Evolutionary conservation across 305 asterid species (phyloP).

Genomic region (Galium porrigens): DNA sequence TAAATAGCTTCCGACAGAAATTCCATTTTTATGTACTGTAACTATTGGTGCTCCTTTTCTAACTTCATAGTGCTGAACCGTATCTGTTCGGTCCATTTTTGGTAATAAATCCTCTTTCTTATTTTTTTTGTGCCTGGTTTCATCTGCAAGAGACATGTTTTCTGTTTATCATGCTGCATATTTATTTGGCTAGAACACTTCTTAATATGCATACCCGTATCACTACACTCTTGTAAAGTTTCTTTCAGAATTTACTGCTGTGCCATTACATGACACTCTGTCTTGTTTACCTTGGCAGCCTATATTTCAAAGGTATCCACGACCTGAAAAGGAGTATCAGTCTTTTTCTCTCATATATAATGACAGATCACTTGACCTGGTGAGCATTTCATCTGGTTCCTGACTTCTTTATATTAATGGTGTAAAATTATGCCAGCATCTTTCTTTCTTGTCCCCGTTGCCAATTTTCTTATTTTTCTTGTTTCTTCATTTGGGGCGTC

Average conservation of each 20-base stretch:
- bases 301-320: slow-evolving; percentile 73
- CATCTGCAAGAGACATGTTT: neutral
- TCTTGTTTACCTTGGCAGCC: slow-evolving; percentile 41
- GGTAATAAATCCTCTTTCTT: neutral
- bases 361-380: slow-evolving; percentile 93
- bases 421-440: neutral
- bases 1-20: neutral
- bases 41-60: neutral
- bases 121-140: neutral
- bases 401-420: neutral
- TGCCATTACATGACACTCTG: slow-evolving; percentile 15
- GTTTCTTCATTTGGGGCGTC: slow-evolving; percentile 9
- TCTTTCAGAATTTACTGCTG: slow-evolving; percentile 9
- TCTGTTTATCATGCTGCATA: neutral
- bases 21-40: neutral
- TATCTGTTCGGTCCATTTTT: neutral
- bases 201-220: neutral
- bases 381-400: slow-evolving; percentile 28
- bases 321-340: slow-evolving; percentile 96
- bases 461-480: neutral
- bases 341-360: slow-evolving; percentile 82
- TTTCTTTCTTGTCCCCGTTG: neutral
- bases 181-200: neutral
- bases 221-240: slow-evolving; percentile 3
- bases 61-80: neutral